phyloP scores from a whole-genome alignment of 345 rosid species.

The Sonneratia caseolaris region DNA sequence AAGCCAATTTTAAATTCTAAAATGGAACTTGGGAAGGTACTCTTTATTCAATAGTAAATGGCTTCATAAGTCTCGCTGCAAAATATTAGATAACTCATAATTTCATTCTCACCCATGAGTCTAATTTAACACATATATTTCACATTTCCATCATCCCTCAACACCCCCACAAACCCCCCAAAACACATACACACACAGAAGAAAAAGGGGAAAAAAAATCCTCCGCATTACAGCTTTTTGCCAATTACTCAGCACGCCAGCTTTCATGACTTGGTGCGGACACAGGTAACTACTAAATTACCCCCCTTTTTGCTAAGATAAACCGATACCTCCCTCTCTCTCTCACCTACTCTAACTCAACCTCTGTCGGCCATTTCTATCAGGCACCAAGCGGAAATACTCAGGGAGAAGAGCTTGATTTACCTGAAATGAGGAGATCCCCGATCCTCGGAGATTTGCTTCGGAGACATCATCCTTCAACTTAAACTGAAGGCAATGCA shows the following conservation, averaged over 20 bases:
- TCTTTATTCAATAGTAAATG: neutral
- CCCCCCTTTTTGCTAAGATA: neutral
- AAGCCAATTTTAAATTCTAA: neutral
- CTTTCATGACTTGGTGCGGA: neutral
- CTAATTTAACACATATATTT: neutral
- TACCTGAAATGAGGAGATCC: constrained; percentile 72
- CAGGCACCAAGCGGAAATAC: constrained; percentile 10
- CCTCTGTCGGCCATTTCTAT: neutral
- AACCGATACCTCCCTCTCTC: neutral
- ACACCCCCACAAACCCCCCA: too few species aligned
- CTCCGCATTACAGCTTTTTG: neutral
- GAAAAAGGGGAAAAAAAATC: neutral
- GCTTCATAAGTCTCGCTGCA: too few species aligned
- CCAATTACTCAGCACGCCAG: neutral
- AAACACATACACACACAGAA: neutral
- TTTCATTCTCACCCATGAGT: neutral
- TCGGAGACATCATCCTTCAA: constrained; percentile 63
- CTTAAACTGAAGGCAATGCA: neutral
- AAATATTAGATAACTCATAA: neutral
- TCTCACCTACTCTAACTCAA: neutral
- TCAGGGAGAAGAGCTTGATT: neutral
- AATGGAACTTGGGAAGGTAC: neutral
- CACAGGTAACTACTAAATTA: neutral
- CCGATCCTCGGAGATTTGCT: constrained; percentile 63
- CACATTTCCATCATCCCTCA: too few species aligned